phyloP scores from a whole-genome alignment of 2,329 filamentous ascomycete species.

The Aurifilum marmelostoma region DNA sequence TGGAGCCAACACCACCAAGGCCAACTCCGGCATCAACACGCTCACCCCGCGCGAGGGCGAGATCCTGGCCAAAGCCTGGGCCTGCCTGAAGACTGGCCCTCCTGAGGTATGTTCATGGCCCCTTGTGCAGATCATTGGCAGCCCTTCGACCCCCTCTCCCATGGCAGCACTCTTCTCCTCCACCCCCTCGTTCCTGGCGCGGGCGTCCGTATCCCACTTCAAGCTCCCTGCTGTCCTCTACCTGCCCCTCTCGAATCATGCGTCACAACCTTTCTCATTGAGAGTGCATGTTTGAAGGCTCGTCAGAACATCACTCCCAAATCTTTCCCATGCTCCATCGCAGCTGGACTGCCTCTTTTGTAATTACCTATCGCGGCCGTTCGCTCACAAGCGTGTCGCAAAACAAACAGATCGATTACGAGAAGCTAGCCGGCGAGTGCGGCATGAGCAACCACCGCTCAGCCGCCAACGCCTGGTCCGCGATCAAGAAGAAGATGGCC shows the following conservation, averaged over 20 bases:
- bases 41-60: conserved; percentile 43
- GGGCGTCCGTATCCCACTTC: neutral
- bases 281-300: neutral
- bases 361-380: neutral
- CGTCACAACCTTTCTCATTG: neutral
- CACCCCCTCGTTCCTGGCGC: neutral
- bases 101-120: conserved; percentile 23
- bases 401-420: conserved; percentile 24
- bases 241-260: neutral
- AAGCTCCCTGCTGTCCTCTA: neutral
- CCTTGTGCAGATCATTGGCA: neutral
- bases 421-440: conserved; percentile 65
- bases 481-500: conserved; percentile 29
- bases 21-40: neutral
- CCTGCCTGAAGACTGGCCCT: conserved; percentile 24
- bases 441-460: conserved; percentile 27
- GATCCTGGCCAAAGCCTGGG: conserved; percentile 25
- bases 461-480: conserved; percentile 26
- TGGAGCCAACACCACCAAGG: conserved; percentile 15
- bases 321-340: neutral
- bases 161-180: neutral
- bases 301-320: neutral
- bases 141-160: neutral
- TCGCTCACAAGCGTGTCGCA: neutral
- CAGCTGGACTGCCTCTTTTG: neutral